Evolutionary conservation across 139 green algal species (phyloP).

Genomic region (Edaphochlamys debaryana): DNA sequence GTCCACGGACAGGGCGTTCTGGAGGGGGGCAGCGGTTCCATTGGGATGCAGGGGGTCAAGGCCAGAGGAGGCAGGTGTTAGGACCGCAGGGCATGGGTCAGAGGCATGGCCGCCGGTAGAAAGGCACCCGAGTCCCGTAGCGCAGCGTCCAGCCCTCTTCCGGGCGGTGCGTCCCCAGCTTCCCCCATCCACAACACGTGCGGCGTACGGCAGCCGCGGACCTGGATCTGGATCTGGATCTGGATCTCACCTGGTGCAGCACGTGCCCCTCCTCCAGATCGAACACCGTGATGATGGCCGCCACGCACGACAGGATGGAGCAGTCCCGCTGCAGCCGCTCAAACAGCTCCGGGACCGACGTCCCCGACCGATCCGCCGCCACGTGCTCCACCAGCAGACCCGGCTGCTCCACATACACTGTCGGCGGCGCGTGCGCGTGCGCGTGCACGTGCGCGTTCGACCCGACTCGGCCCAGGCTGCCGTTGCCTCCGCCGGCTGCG

Average conservation of each 20-base stretch:
- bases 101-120: no score
- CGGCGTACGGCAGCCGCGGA: no score
- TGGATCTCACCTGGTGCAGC: constrained; percentile 2
- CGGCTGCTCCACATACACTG: neutral
- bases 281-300: constrained; percentile 30
- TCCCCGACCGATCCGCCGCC: neutral
- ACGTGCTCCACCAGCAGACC: constrained; percentile 27
- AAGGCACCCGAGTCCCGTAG: no score
- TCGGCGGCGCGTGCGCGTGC: neutral
- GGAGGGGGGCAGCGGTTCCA: no score
- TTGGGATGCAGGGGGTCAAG: no score
- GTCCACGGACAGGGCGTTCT: constrained; percentile 12
- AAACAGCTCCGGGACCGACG: neutral
- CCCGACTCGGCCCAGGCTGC: no score
- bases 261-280: neutral
- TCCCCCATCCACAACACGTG: neutral
- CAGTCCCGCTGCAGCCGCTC: constrained; percentile 32
- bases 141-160: no score
- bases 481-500: neutral
- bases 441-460: neutral
- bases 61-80: no score
- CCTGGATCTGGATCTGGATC: no score
- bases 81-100: no score
- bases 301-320: constrained; percentile 29
- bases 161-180: no score